Evolutionary conservation across 345 rosid genomes (phyloP), one percentile per base, ranked within the genome.

Genomic region (Eucalyptus pauciflora): DNA sequence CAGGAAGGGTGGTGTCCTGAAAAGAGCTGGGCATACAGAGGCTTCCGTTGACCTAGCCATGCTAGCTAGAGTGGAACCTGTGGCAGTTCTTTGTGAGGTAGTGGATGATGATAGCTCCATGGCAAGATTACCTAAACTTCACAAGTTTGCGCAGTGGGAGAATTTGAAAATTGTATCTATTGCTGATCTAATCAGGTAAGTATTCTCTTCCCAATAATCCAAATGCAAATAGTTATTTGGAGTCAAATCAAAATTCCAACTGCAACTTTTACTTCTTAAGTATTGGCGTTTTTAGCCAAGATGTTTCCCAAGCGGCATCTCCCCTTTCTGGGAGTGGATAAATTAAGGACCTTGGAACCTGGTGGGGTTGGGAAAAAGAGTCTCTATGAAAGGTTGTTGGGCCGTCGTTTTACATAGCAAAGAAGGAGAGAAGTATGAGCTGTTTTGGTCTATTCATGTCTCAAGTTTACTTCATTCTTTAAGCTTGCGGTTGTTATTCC

Each of bases 41-140:
- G 98, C 97, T 90, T 93, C 99, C 43, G 95, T 95, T 90, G 99
- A 96, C 93, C 98, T 97, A 76, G 91, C 97, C 12, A 71, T 71
- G 46, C 37, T 71, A 71, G 83, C 99, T 90, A 98, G 98, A 89
- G 88, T 96, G 37, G 93, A 93, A 31, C 98, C 97, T 86, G 95
- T 94, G 86, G 98, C 92, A 71, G 95, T 95, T 89, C 92, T 96
- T 25, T 95, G 97, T 88, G 98, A 96, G 94, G 83, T 37, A 37
- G 48, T 37, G 48, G 83, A 76, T 76, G 83, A 71, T 37, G 48
- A 76, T 10, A 48, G 83, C 83, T 37, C 83, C 83, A 20, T 76
- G 83, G 27, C 83, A 18, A 37, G 48, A 37, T 76, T 37, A 37
- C 83, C 81, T 9, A 76, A 76, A 48, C 48, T 76, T 76, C 83